Conservation (phyloP, 768 basidiomycete species). For the Amyloporia xantha region DNA sequence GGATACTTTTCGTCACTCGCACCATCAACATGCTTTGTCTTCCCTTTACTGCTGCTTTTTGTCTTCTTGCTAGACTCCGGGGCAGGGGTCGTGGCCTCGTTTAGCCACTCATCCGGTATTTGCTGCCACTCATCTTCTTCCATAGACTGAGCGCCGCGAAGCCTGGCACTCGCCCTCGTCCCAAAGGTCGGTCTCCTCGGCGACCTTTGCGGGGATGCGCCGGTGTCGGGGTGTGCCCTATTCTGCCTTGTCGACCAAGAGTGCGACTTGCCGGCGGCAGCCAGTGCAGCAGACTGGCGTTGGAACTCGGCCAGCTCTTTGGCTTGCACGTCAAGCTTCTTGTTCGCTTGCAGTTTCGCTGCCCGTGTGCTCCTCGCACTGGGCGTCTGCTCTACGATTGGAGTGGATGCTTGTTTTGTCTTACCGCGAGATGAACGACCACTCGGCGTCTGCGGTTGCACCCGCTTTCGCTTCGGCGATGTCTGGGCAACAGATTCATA, state of each 20-base stretch:
- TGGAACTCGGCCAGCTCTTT: conserved; percentile 61
- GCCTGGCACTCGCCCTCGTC: conserved; percentile 58
- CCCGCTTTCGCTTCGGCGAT: conserved; percentile 20
- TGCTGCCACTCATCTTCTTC: conserved; percentile 68
- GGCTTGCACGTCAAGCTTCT: conserved; percentile 61
- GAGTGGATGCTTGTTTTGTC: conserved; percentile 4
- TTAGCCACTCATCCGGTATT: conserved; percentile 72
- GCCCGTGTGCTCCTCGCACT: conserved; percentile 47
- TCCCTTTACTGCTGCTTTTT: conserved; percentile 16
- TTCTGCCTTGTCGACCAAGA: conserved; percentile 16
- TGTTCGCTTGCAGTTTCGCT: conserved; percentile 67
- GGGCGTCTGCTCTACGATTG: conserved; percentile 13
- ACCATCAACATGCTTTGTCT: conserved; percentile 9
- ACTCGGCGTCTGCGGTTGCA: conserved; percentile 5
- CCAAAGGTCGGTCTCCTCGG: conserved; percentile 30
- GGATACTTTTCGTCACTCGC: conserved; percentile 4
- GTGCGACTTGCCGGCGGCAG: conserved; percentile 3
- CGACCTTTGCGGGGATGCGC: conserved; percentile 10
- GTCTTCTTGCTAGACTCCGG: conserved; percentile 4
- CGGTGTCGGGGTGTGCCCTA: conserved; percentile 1
- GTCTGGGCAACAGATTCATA: conserved; percentile 18
- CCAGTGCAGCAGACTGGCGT: conserved; percentile 35
- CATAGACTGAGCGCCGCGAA: conserved; percentile 45
- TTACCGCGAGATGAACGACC: conserved; percentile 8
- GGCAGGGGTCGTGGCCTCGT: conserved; percentile 11